Base-by-base conservation (phyloP, 1,139 yeast genomes). In the Saccharomyces hybrid region DNA sequence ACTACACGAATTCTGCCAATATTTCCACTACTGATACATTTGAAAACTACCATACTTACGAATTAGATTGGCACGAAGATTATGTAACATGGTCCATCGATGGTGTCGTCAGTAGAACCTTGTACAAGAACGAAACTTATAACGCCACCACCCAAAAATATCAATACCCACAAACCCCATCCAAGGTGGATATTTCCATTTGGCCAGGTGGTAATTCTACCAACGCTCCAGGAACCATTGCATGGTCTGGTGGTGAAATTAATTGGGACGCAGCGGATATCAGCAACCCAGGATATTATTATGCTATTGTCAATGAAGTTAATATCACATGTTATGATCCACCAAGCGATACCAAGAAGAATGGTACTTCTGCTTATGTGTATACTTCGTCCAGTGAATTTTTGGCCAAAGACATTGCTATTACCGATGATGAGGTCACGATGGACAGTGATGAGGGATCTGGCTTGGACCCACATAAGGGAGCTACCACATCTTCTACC, bases 191-290 rank as follows among this genome's bases (percentile, higher is more conserved):
- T 73, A 71, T 88, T 58, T 88, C 96, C 8, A 71, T 91, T 59
- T 91, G 97, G 97, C 96, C 97, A 6, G 97, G 86, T 73, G 97
- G 96, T 65, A 81, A 77, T 60, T 69, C 82, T 16, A 66, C 79
- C 50, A 81, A 80, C 66, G 83, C 83, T 28, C 67, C 71, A 54
- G 97, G 97, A 73, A 90, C 96, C 41, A 77, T 83, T 62, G 88
- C 80, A 61, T 90, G 97, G 97, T 95, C 96, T 50, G 97, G 97
- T 73, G 97, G 97, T 72, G 76, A 65, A 20, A 82, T 90, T 60
- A 77, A 89, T 74, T 91, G 97, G 96, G 73, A 84, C 69, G 78
- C 93, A 32, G 70, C 76, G 5, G 96, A 89, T 71, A 81, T 89
- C 57, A 64, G 76, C 57, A 74, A 85, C 56, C 80, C 84, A 51